A percentile compares a stretch with the other conserved stretches of the same genome.
Conservation (phyloP, 2,329 filamentous ascomycete genomes). For the Aspergillus candidus region DNA sequence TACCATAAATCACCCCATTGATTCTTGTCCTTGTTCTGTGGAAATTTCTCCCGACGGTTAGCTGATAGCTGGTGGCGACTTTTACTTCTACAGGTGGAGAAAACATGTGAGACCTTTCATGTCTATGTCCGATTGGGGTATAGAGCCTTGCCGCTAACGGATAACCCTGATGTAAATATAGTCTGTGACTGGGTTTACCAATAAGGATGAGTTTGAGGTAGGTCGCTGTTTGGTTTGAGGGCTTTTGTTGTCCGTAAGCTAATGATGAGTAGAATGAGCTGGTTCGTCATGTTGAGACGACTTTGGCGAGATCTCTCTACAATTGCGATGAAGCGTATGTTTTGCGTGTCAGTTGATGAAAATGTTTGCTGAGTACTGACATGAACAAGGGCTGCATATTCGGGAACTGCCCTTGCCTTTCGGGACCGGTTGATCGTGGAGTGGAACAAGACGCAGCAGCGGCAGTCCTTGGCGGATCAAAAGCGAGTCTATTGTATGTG, state of each 20-base stretch:
- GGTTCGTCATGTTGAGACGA: slow-evolving; percentile 93
- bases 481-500: slow-evolving; percentile 83
- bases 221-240: slow-evolving; percentile 4
- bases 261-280: slow-evolving; percentile 59
- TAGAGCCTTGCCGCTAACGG: neutral
- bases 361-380: slow-evolving; percentile 1
- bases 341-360: neutral
- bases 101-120: slow-evolving; percentile 46
- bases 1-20: slow-evolving; percentile 16
- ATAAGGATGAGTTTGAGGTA: slow-evolving; percentile 71
- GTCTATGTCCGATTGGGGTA: neutral
- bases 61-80: slow-evolving; percentile 14
- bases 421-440: slow-evolving; percentile 87
- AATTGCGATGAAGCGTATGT: slow-evolving; percentile 82
- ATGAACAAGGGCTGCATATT: slow-evolving; percentile 66
- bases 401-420: slow-evolving; percentile 84
- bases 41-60: neutral
- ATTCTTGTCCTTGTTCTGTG: neutral
- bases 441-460: slow-evolving; percentile 98
- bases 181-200: slow-evolving; percentile 64
- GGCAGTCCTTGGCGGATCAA: slow-evolving; percentile 80
- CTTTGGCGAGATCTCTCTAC: slow-evolving; percentile 89
- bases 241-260: too few species aligned
- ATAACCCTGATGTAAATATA: slow-evolving; percentile 19
- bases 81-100: slow-evolving; percentile 46